Evolutionary conservation across 495 filamentous ascomycete species (phyloP), one percentile per base, ranked within the genome.

Genomic region (Friedmanniomyces simplex): DNA sequence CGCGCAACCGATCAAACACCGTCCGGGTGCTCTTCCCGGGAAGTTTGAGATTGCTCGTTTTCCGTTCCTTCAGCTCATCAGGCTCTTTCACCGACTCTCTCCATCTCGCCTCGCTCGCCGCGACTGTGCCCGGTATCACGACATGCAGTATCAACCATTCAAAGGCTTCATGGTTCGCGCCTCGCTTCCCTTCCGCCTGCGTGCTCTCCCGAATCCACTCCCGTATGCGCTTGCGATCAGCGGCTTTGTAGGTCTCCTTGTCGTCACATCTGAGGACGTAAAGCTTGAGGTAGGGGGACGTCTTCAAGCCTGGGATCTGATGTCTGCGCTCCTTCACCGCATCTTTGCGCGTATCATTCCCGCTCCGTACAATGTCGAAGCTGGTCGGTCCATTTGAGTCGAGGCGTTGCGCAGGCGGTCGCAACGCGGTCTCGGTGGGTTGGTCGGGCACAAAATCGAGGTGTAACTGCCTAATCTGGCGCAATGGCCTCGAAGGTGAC

Each of bases 71-170:
- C 54, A 62, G 47, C 46, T 75, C 63, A 52, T 66, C 71, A 42
- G 72, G 67, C 32, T 67, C 62, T 60, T 75, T 71, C 30, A 67
- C 68, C 25, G 71, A 71, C 10, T 60, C 60, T 39, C 63, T 58
- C 54, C 63, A 69, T 49, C 84, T 74, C 12, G 85, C 83, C 67
- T 88, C 84, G 13, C 82, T 82, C 42, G 88, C 79, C 1, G 87
- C 84, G 22, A 80, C 74, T 16, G 88, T 91, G 61, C 89, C 88
- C 16, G 87, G 82, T 47, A 93, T 78, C 16, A 94, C 82, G 52
- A 98, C 84, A 68, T 97, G 93, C 12, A 98, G 63, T 54, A 98
- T 89, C 18, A 98, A 76, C 91, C 91, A 98, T 67, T 98, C 94
- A 66, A 87, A 96, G 3, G 94, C 94, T 74, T 97, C 94, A 68